Percentiles rank a stretch among this genome's conserved stretches.
phyloP scores from a whole-genome alignment of 148 eudicot species.

The Heliamphora exappendiculata region DNA sequence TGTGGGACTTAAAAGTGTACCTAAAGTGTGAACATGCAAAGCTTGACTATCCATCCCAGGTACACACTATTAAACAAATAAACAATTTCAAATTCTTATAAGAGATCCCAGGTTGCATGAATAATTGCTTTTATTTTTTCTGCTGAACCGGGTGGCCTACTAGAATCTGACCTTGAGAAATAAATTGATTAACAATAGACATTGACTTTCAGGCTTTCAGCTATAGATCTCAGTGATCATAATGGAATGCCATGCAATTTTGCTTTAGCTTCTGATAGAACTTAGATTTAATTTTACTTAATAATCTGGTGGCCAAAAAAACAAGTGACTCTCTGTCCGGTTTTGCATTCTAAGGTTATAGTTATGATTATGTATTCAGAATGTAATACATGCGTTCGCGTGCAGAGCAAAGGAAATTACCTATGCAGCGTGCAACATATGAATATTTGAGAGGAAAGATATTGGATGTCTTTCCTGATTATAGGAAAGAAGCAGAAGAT shows the following conservation, averaged over 20 bases:
- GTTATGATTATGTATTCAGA: background rate
- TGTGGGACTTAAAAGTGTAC: no score
- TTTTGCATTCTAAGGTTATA: background rate
- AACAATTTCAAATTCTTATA: no score
- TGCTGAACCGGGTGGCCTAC: background rate
- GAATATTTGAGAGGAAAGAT: constrained; percentile 86
- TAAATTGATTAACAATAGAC: background rate
- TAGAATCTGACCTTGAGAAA: background rate
- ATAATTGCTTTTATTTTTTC: background rate
- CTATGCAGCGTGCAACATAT: constrained; percentile 66
- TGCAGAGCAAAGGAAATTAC: constrained; percentile 68
- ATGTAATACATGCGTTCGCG: background rate
- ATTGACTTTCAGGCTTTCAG: background rate
- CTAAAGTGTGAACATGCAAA: no score
- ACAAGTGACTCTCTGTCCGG: background rate
- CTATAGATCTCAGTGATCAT: background rate
- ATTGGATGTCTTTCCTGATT: constrained; percentile 75
- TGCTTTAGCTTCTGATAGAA: background rate
- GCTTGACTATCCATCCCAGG: no score
- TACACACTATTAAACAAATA: no score
- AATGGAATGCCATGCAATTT: background rate
- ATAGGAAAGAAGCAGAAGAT: constrained; percentile 89
- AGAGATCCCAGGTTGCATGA: background rate
- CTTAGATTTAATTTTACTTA: background rate
- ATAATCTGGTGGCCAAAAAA: background rate